A percentile compares a stretch with the other conserved stretches of the same genome.
Conservation (phyloP, 2,329 filamentous ascomycete species). For the Leptosphaerulina australis region DNA sequence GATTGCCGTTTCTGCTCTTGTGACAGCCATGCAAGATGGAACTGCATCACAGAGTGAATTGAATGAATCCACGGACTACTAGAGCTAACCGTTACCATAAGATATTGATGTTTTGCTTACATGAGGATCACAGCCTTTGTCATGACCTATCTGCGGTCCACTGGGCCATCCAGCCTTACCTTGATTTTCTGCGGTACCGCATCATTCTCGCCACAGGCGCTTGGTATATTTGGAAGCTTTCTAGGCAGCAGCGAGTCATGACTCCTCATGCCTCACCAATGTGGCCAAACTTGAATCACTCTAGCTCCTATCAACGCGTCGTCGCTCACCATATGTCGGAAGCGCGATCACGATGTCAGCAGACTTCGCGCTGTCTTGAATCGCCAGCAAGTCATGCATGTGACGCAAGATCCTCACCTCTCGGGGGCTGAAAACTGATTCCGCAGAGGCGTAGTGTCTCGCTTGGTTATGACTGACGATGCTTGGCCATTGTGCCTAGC, state of each 20-base stretch:
- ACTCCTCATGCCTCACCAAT: slow-evolving; percentile 1
- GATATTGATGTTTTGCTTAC: not conserved
- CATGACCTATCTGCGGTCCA: slow-evolving; percentile 6
- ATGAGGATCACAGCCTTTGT: not conserved
- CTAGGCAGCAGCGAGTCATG: slow-evolving; percentile 22
- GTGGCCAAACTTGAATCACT: slow-evolving; percentile 14
- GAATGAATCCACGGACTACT: not conserved
- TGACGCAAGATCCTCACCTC: slow-evolving; percentile 22
- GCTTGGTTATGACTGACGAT: slow-evolving; percentile 25
- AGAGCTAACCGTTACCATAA: not conserved
- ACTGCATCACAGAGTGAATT: not conserved
- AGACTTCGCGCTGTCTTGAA: slow-evolving; percentile 27
- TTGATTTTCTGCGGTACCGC: not conserved
- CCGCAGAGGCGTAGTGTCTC: slow-evolving; percentile 23
- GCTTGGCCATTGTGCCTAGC: slow-evolving; percentile 20
- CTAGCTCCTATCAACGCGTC: slow-evolving; percentile 9
- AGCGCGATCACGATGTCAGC: slow-evolving; percentile 37
- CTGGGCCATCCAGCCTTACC: slow-evolving; percentile 1
- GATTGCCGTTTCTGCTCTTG: not conserved
- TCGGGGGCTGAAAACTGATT: slow-evolving; percentile 14
- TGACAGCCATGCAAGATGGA: not conserved
- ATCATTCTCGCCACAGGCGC: not conserved
- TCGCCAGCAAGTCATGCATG: slow-evolving; percentile 31
- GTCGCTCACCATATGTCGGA: slow-evolving; percentile 11
- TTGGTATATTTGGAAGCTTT: slow-evolving; percentile 5